Evolutionary conservation across 345 rosid genomes (phyloP).

Genomic region (Rhizophora apiculata): DNA sequence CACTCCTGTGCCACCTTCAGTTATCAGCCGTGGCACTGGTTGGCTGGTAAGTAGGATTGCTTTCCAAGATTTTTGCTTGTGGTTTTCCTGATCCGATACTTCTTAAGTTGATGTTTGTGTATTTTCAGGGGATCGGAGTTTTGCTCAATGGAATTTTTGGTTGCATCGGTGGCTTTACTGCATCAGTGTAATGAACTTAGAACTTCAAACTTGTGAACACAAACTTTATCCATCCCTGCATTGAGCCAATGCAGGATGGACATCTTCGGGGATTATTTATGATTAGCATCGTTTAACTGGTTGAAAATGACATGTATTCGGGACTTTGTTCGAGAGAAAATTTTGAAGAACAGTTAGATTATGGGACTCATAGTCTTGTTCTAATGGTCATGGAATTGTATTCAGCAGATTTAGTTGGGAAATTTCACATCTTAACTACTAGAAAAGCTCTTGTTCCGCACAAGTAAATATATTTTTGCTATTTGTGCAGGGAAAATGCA

Average conservation of each 20-base stretch:
- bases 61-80: not conserved
- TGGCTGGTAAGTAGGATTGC: constrained; percentile 52
- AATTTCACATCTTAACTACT: no score
- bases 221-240: not conserved
- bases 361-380: no score
- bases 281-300: no score
- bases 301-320: no score
- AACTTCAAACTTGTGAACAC: not conserved
- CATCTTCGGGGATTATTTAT: no score
- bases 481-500: constrained; percentile 19
- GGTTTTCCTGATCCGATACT: constrained; percentile 2
- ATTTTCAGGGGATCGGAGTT: constrained; percentile 62
- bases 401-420: not conserved
- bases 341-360: no score
- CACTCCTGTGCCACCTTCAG: constrained; percentile 73
- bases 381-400: not conserved
- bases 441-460: not conserved
- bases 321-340: no score
- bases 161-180: constrained; percentile 59
- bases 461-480: not conserved
- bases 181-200: constrained; percentile 56
- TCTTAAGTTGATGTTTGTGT: not conserved
- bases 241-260: not conserved
- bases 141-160: constrained; percentile 68
- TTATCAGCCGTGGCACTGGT: constrained; percentile 76